phyloP scores from a whole-genome alignment of 23 red algal species.

The Chondrus crispus region DNA sequence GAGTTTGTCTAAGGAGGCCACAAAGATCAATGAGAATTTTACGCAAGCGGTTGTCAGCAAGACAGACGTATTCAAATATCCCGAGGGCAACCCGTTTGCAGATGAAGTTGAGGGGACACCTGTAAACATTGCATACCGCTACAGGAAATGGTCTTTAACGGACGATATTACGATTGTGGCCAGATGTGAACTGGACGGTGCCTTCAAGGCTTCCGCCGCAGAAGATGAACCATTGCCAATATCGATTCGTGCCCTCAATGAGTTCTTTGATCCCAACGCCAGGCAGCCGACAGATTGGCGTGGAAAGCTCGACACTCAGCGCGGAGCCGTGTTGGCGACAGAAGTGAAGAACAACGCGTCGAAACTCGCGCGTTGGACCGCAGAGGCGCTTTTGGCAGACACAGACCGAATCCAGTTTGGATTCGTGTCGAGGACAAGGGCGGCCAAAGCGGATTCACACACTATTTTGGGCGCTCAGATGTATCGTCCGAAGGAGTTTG shows the following conservation, averaged over 20 bases:
- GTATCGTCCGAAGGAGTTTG: constrained; percentile 97
- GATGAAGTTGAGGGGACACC: constrained; percentile 61
- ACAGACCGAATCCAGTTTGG: constrained; percentile 83
- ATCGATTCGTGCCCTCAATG: constrained; percentile 80
- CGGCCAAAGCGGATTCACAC: constrained; percentile 66
- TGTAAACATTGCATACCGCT: constrained; percentile 74
- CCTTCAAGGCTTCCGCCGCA: constrained; percentile 10
- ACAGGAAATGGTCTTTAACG: constrained; percentile 82
- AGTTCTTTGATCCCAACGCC: constrained; percentile 74
- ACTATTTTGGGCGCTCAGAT: constrained; percentile 87
- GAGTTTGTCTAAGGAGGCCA: constrained; percentile 76
- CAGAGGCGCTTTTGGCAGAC: constrained; percentile 75
- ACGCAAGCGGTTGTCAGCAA: constrained; percentile 79
- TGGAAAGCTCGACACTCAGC: constrained; percentile 88
- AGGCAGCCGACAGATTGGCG: constrained; percentile 79
- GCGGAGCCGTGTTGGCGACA: constrained; percentile 90
- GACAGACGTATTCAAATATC: constrained; percentile 33
- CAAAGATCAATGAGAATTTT: constrained; percentile 93
- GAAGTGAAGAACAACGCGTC: constrained; percentile 96
- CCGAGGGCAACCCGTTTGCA: constrained; percentile 57
- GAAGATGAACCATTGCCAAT: constrained; percentile 37
- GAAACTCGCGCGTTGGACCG: constrained; percentile 90
- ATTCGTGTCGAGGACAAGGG: constrained; percentile 82
- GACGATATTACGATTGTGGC: constrained; percentile 78
- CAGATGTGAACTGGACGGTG: constrained; percentile 89